These are phyloP conservation scores for Lachnellula arida DNA, from an alignment of 2,329 filamentous ascomycete genomes.

Conservation along the genomic window DNA sequence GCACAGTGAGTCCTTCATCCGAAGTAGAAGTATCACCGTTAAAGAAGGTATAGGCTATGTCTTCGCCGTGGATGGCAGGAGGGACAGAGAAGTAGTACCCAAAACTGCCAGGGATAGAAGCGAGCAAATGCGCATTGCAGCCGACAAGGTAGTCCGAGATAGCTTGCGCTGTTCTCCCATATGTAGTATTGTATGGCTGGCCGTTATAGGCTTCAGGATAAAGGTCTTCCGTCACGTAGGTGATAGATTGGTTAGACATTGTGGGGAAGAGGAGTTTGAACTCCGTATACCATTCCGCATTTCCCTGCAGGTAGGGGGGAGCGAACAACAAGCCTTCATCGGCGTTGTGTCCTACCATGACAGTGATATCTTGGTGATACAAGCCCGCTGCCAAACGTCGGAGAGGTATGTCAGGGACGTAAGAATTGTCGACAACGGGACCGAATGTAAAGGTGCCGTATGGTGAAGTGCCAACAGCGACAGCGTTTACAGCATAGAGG, in stretches of 20 bases:
- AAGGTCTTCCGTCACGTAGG: slow-evolving; percentile 39
- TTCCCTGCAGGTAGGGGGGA: slow-evolving; percentile 34
- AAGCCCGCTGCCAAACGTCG: slow-evolving; percentile 39
- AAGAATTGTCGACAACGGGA: slow-evolving; percentile 44
- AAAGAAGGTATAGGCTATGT: slow-evolving; percentile 50
- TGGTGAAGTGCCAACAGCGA: too few species aligned
- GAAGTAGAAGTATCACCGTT: slow-evolving; percentile 32
- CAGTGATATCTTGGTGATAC: slow-evolving; percentile 39
- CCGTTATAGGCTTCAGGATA: slow-evolving; percentile 47
- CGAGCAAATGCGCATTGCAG: slow-evolving; percentile 48
- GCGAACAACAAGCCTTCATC: slow-evolving; percentile 39
- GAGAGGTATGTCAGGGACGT: slow-evolving; percentile 42
- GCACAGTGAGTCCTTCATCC: slow-evolving; percentile 24
- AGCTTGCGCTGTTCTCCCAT: slow-evolving; percentile 38
- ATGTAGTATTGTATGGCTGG: slow-evolving; percentile 40
- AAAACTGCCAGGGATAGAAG: slow-evolving; percentile 43
- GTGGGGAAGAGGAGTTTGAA: slow-evolving; percentile 17
- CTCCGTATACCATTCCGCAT: slow-evolving; percentile 14
- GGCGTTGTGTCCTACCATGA: slow-evolving; percentile 43
- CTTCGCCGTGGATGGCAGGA: slow-evolving; percentile 48
- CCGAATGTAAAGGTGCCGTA: slow-evolving; percentile 29
- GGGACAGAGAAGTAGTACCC: slow-evolving; percentile 49
- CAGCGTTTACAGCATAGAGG: too few species aligned
- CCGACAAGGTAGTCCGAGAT: slow-evolving; percentile 41
- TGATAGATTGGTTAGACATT: slow-evolving; percentile 12